phyloP scores from a whole-genome alignment of 2,329 filamentous ascomycete species.

The Akanthomyces uredinophilus region DNA sequence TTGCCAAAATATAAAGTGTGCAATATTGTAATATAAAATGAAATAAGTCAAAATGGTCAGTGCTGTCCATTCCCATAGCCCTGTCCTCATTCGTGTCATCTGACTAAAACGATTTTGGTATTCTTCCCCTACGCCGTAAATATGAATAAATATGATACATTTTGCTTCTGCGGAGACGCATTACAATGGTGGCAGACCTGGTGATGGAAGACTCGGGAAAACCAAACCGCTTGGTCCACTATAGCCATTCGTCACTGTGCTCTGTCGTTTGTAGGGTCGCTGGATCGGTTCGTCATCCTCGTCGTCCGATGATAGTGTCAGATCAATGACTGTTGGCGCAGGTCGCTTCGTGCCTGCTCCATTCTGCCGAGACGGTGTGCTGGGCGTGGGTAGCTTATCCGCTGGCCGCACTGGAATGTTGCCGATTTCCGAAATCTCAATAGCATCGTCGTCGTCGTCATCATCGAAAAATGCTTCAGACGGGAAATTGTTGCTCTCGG shows the following conservation, averaged over 20 bases:
- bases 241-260: conserved; percentile 16
- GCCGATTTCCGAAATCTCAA: conserved; percentile 43
- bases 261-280: conserved; percentile 45
- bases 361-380: conserved; percentile 34
- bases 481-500: conserved; percentile 26
- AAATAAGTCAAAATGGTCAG: neutral
- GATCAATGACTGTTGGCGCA: conserved; percentile 51
- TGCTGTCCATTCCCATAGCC: neutral
- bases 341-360: conserved; percentile 42
- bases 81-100: neutral
- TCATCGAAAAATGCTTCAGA: conserved; percentile 26
- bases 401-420: conserved; percentile 14
- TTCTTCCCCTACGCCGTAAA: conserved; percentile 3
- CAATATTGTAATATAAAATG: neutral
- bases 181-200: conserved; percentile 2
- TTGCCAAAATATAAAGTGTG: no score
- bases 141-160: conserved; percentile 13
- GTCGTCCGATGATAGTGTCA: conserved; percentile 53
- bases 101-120: neutral
- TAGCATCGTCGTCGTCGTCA: conserved; percentile 45
- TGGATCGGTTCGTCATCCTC: conserved; percentile 45
- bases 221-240: neutral
- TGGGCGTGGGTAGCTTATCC: conserved; percentile 25
- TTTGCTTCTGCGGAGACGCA: neutral
- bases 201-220: neutral